Percentiles rank a stretch among this genome's conserved stretches.
phyloP scores from a whole-genome alignment of 1,284 basidiomycete genomes.

The Ganoderma lucidum region DNA sequence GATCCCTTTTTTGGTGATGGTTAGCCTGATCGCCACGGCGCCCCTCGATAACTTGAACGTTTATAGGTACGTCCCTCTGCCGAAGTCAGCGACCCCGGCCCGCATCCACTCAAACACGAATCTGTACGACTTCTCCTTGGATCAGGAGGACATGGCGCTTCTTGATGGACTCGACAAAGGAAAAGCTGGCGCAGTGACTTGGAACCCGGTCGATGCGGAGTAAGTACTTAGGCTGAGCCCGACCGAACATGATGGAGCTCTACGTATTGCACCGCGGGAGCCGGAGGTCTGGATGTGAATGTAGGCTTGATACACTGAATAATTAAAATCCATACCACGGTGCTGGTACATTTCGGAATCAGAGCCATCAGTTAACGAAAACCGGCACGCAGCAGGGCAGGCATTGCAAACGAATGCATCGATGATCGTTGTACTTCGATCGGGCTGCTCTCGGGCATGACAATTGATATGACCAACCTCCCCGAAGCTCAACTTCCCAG shows the following conservation, averaged over 20 bases:
- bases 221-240: slow-evolving; percentile 10
- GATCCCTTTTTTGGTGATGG: neutral
- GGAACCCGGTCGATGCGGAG: slow-evolving; percentile 58
- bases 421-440: neutral
- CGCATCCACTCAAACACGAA: slow-evolving; percentile 62
- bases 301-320: slow-evolving; percentile 13
- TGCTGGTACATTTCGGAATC: neutral
- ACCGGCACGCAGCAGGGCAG: neutral
- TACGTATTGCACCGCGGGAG: neutral
- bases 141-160: slow-evolving; percentile 54
- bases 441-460: neutral
- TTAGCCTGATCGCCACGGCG: neutral
- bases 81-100: slow-evolving; percentile 59
- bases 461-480: neutral
- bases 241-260: neutral
- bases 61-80: slow-evolving; percentile 57
- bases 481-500: neutral
- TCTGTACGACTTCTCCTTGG: slow-evolving; percentile 62
- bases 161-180: slow-evolving; percentile 60
- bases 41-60: neutral
- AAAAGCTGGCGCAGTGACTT: slow-evolving; percentile 53
- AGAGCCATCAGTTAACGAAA: neutral
- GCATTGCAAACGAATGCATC: neutral
- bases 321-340: neutral
- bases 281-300: neutral